Evolutionary conservation across 2,329 filamentous ascomycete species (phyloP).

Genomic region (Tolypocladium pustulatum): DNA sequence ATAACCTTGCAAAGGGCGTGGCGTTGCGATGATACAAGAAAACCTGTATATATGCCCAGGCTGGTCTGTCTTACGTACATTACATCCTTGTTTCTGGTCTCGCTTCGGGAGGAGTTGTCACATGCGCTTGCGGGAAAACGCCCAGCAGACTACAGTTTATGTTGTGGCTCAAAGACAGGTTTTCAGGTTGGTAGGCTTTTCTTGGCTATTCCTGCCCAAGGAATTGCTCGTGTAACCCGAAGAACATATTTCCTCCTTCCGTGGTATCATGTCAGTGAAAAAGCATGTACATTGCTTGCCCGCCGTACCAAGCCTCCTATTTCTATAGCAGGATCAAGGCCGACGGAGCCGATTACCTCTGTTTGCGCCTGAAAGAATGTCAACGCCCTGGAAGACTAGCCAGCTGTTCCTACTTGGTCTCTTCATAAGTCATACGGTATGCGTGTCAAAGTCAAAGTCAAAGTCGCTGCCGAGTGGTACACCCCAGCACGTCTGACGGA

Average conservation of each 20-base stretch:
- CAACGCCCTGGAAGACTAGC: background rate
- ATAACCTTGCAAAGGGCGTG: background rate
- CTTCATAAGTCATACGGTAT: background rate
- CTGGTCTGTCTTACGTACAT: background rate
- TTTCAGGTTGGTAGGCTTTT: background rate
- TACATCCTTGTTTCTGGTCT: background rate
- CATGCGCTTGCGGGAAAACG: background rate
- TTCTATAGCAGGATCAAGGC: background rate
- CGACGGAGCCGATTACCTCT: background rate
- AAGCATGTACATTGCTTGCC: background rate
- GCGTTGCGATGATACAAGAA: too few species aligned
- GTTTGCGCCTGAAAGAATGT: background rate
- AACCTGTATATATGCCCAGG: background rate
- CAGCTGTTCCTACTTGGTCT: background rate
- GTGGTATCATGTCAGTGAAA: slow-evolving; percentile 1
- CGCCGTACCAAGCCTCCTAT: background rate
- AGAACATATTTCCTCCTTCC: background rate
- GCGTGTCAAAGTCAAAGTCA: background rate
- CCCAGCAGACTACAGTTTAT: background rate
- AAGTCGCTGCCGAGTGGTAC: background rate
- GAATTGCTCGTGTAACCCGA: background rate
- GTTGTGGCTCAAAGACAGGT: background rate
- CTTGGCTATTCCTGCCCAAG: background rate
- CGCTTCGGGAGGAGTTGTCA: background rate
- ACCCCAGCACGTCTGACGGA: background rate